These are phyloP conservation scores for Daldinia vernicosa DNA, from an alignment of 495 filamentous ascomycete species.

Conservation along the genomic window DNA sequence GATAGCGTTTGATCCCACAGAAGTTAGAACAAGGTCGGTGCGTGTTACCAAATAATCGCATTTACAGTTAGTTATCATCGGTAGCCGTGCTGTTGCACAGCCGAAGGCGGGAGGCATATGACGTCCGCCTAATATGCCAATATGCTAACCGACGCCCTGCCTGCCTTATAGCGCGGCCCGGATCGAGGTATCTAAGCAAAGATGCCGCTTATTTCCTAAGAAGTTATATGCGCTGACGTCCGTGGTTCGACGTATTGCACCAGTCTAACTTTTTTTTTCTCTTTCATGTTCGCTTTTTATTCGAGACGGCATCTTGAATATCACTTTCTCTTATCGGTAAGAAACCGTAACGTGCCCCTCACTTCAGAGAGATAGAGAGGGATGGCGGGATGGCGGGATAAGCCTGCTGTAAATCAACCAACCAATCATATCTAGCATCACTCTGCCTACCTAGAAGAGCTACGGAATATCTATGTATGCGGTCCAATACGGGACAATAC, in stretches of 20 bases:
- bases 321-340: slow-evolving; percentile 26
- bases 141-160: background rate
- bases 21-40: slow-evolving; percentile 29
- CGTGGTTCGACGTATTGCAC: background rate
- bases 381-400: slow-evolving; percentile 9
- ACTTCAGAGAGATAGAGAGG: slow-evolving; percentile 11
- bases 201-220: background rate
- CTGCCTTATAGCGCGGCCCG: slow-evolving; percentile 8
- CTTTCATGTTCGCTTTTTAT: background rate
- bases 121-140: slow-evolving; percentile 14
- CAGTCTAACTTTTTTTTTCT: background rate
- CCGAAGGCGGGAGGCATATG: slow-evolving; percentile 31
- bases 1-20: slow-evolving; percentile 36
- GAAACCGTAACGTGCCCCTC: slow-evolving; percentile 31
- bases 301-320: slow-evolving; percentile 8
- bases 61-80: slow-evolving; percentile 16
- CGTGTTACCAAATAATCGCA: slow-evolving; percentile 24
- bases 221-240: background rate
- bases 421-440: slow-evolving; percentile 21
- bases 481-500: slow-evolving; percentile 14
- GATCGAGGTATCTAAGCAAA: slow-evolving; percentile 3
- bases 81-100: slow-evolving; percentile 22
- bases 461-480: slow-evolving; percentile 22
- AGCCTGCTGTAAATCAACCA: slow-evolving; percentile 16
- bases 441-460: slow-evolving; percentile 11